phyloP scores from a whole-genome alignment of 176 grass and related monocot species.

The Eleusine indica region DNA sequence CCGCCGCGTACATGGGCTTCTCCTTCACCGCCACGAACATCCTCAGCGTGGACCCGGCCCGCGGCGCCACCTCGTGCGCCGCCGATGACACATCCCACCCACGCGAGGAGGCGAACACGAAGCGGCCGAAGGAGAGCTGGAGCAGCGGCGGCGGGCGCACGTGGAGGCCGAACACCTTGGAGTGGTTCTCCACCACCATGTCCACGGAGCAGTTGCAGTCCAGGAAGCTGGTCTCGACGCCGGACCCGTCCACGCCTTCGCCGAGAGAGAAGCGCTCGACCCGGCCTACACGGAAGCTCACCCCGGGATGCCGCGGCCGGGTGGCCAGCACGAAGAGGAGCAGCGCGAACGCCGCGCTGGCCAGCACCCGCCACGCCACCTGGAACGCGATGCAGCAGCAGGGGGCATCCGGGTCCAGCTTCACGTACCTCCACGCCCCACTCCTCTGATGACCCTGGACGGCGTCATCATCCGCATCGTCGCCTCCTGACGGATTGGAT shows the following conservation, averaged over 20 bases:
- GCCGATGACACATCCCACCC: slow-evolving; percentile 33
- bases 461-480: slow-evolving; percentile 1
- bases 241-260: slow-evolving; percentile 77
- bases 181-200: slow-evolving; percentile 82
- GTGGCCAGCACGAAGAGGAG: slow-evolving; percentile 84
- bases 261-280: slow-evolving; percentile 76
- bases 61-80: slow-evolving; percentile 35
- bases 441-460: neutral
- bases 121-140: slow-evolving; percentile 60
- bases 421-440: slow-evolving; percentile 69
- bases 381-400: slow-evolving; percentile 74
- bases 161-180: slow-evolving; percentile 75
- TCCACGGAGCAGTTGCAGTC: slow-evolving; percentile 83
- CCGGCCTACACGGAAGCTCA: slow-evolving; percentile 58
- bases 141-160: slow-evolving; percentile 51
- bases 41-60: slow-evolving; percentile 24
- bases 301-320: slow-evolving; percentile 50
- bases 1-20: slow-evolving; percentile 93
- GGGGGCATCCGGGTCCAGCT: slow-evolving; percentile 68
- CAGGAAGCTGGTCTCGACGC: slow-evolving; percentile 81
- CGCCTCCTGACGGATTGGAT: slow-evolving; percentile 32
- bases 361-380: slow-evolving; percentile 70
- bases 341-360: slow-evolving; percentile 63
- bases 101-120: slow-evolving; percentile 70
- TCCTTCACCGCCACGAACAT: slow-evolving; percentile 60